Conservation (phyloP, 1,284 basidiomycete genomes). For the Cryptococcus maquisensis region DNA sequence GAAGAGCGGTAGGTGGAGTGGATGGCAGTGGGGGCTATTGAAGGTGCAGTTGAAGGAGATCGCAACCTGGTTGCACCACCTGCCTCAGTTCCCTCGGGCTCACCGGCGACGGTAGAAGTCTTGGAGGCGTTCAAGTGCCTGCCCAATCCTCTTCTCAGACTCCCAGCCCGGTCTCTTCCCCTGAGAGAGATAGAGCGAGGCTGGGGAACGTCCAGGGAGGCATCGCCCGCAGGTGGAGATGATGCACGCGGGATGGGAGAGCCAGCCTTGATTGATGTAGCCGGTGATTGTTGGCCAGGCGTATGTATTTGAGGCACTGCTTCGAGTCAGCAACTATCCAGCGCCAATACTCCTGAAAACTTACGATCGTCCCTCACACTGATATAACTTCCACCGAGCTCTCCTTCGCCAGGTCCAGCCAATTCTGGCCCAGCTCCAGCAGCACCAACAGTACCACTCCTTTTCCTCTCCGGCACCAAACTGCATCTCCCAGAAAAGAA, state of each 20-base stretch:
- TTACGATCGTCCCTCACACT: conserved; percentile 14
- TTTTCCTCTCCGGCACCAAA: conserved; percentile 10
- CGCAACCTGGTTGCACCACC: no score
- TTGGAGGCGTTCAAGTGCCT: no score
- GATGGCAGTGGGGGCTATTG: conserved; percentile 67
- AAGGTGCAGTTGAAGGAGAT: conserved; percentile 16
- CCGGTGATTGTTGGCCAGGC: neutral
- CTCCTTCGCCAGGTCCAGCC: neutral
- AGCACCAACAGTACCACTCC: conserved; percentile 1
- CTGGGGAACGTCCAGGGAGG: no score
- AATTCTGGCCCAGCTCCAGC: neutral
- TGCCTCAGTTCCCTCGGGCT: no score
- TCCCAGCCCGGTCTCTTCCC: no score
- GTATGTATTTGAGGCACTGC: neutral
- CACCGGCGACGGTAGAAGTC: no score
- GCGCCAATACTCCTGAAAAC: conserved; percentile 3
- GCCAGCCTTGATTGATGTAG: neutral
- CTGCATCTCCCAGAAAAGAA: conserved; percentile 58
- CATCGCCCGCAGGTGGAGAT: no score
- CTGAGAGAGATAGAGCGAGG: no score
- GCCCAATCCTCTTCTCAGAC: no score
- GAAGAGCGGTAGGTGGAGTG: conserved; percentile 60
- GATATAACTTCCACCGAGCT: conserved; percentile 4
- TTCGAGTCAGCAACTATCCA: neutral
- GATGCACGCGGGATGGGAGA: neutral